These are phyloP conservation scores for Fraxinus anomala DNA, from an alignment of 257 asterid species.

Conservation along the genomic window DNA sequence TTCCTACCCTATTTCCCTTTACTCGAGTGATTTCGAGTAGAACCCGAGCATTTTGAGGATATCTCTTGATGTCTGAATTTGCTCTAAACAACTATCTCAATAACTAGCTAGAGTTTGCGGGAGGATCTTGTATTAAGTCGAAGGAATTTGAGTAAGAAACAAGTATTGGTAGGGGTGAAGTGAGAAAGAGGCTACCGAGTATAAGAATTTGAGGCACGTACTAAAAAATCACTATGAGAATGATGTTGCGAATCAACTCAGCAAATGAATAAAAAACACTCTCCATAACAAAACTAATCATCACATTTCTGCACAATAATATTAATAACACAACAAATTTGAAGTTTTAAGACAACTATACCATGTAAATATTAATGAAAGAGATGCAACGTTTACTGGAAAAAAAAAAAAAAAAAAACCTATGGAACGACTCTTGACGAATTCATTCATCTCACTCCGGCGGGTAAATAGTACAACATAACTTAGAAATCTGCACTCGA, in stretches of 20 bases:
- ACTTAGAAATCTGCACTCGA: slow-evolving; percentile 4
- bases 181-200: too few relatives aligned
- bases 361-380: not conserved
- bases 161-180: too few relatives aligned
- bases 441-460: slow-evolving; percentile 19
- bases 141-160: too few relatives aligned
- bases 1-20: not conserved
- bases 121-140: too few relatives aligned
- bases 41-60: too few relatives aligned
- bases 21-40: not conserved
- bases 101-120: too few relatives aligned
- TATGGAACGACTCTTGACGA: slow-evolving; percentile 15
- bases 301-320: slow-evolving; percentile 13
- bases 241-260: too few relatives aligned
- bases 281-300: not conserved
- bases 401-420: not conserved
- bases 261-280: too few relatives aligned
- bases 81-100: too few relatives aligned
- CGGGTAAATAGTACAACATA: slow-evolving; percentile 18
- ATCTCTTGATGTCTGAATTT: too few relatives aligned
- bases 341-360: not conserved
- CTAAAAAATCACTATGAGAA: too few relatives aligned
- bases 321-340: not conserved
- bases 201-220: too few relatives aligned
- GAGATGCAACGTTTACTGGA: not conserved